Base-by-base conservation (phyloP, 257 asterid genomes). In the Penstemon newberryi region DNA sequence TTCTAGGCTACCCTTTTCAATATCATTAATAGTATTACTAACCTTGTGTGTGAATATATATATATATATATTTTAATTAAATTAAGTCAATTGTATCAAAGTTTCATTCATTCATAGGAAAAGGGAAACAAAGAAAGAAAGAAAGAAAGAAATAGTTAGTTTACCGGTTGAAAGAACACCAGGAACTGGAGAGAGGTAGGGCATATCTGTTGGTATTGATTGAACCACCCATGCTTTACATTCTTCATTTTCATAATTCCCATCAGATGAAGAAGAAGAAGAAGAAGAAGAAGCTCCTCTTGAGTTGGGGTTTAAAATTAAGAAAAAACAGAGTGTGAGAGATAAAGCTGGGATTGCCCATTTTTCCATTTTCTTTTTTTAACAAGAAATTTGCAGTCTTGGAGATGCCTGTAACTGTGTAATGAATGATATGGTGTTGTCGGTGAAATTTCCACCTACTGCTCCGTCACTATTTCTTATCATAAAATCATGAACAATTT, bases 141-240 rank as follows among this genome's bases (percentile, higher is more conserved):
- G 33, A 25, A 25, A 19, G 39, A 37, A 25, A n/a, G 51, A 50
- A 5, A 41, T 8, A 40, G 10, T 25, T 0, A 55, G 40, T 11
- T 70, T 80, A 88, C 97, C 91, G 3, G 95, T 82, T 50, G 95
- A 82, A 60, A 90, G 92, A 63, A 90, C 87, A 25, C 96, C 95
- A 37, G 87, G 84, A 53, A 90, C 87, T 45, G 11, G 88, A 70
- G 80, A 39, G 61, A 88, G 82, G 47, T 80, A 81, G 60, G 95
- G 96, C 97, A 86, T 88, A 55, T 88, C 87, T 7, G 91, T 88
- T 65, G 97, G 97, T 65, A 90, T 81, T 40, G 96, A 90, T 60
- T 90, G 97, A 47, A 90, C 97, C 66, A 90, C 59, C 97, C 97
- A 90, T 8, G 87, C 95, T 78, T 83, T 86, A 90, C 97, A 90